Conservation (phyloP, 73 alveolate genomes). For the Effrenium voratum region DNA sequence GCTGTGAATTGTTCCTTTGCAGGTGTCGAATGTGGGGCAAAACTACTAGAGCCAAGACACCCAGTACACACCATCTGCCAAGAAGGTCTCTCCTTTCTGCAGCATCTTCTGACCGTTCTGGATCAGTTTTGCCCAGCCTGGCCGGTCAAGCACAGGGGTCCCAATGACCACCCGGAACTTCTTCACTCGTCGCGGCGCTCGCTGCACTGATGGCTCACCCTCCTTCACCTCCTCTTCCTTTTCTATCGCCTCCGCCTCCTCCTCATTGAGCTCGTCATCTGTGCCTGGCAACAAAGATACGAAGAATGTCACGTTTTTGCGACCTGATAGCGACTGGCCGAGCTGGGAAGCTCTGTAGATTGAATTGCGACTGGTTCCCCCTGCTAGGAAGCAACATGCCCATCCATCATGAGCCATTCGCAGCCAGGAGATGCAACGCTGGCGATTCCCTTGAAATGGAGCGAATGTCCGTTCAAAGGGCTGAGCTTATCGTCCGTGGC, state of each 20-base stretch:
- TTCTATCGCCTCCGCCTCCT: neutral
- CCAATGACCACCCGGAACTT: slow-evolving; percentile 50
- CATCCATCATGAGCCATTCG: too few species aligned
- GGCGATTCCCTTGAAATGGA: too few species aligned
- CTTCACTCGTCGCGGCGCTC: neutral
- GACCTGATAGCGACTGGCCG: too few species aligned
- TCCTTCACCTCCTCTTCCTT: neutral
- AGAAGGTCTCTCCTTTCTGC: slow-evolving; percentile 55
- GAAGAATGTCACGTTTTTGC: neutral
- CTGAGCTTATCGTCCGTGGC: too few species aligned
- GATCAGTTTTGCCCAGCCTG: slow-evolving; percentile 11
- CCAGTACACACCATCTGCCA: slow-evolving; percentile 74
- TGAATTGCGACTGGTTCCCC: too few species aligned
- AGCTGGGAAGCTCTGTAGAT: too few species aligned
- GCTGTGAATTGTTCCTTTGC: too few species aligned
- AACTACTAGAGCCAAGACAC: neutral
- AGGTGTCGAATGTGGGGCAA: too few species aligned
- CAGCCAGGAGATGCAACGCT: too few species aligned
- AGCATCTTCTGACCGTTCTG: slow-evolving; percentile 27
- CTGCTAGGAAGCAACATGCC: too few species aligned
- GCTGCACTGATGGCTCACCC: neutral
- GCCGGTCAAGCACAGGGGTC: neutral
- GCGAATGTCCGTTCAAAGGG: too few species aligned
- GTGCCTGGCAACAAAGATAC: neutral
- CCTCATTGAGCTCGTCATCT: neutral